These are phyloP conservation scores for Daphne laureola DNA, from an alignment of 441 rosid genomes.

Conservation along the genomic window DNA sequence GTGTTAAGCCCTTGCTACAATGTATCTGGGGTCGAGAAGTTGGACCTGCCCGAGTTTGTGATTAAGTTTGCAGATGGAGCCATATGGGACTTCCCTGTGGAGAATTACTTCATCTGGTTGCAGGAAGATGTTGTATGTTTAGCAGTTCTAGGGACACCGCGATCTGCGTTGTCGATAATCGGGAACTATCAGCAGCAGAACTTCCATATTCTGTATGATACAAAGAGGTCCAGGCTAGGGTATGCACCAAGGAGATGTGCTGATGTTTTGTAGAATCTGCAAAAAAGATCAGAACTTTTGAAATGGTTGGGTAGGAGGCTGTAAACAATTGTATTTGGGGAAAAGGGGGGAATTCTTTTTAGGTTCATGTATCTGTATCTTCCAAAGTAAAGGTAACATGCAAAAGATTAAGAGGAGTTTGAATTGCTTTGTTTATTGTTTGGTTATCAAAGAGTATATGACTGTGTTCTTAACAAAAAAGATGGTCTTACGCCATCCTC, in stretches of 20 bases:
- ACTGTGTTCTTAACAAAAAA: too few species aligned
- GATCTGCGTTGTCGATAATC: conserved; percentile 66
- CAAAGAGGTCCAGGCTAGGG: conserved; percentile 75
- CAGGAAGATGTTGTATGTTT: conserved; percentile 62
- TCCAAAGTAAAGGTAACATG: conserved; percentile 12
- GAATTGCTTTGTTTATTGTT: conserved; percentile 6
- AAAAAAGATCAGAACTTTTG: background rate
- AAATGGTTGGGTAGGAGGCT: conserved; percentile 10
- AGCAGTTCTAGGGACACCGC: conserved; percentile 77
- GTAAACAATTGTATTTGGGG: conserved; percentile 10
- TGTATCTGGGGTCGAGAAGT: conserved; percentile 51
- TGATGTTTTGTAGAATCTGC: conserved; percentile 28
- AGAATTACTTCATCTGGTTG: conserved; percentile 61
- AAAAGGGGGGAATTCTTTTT: conserved; percentile 3
- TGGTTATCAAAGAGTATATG: background rate
- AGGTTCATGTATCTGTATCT: conserved; percentile 1
- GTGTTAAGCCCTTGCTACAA: conserved; percentile 80
- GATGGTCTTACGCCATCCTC: too few species aligned
- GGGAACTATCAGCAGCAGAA: conserved; percentile 98
- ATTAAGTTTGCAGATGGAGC: conserved; percentile 74
- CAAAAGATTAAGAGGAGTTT: conserved; percentile 9
- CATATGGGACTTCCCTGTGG: conserved; percentile 80
- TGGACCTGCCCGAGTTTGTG: conserved; percentile 63
- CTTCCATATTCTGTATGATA: conserved; percentile 81
- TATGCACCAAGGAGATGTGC: conserved; percentile 77